phyloP scores from a whole-genome alignment of 306 rosid genomes.

The Vicia sativa region DNA sequence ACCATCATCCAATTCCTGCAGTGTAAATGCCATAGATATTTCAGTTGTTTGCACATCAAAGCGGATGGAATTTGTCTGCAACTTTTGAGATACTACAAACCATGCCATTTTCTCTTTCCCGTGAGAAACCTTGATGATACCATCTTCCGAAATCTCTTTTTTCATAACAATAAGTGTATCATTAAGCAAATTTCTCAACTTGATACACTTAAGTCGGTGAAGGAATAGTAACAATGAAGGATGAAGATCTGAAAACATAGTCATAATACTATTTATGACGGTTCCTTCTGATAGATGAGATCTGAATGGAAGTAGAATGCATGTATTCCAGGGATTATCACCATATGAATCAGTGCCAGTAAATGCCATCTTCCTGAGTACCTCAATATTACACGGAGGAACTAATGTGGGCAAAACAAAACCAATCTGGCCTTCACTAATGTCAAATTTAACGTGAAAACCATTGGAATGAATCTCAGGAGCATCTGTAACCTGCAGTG shows the following conservation, averaged over 20 bases:
- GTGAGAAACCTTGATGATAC: conserved; percentile 74
- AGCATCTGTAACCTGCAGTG: conserved; percentile 85
- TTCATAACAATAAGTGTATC: conserved; percentile 74
- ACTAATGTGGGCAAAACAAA: conserved; percentile 86
- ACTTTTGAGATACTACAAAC: conserved; percentile 80
- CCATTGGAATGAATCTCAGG: conserved; percentile 99
- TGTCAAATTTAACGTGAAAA: conserved; percentile 93
- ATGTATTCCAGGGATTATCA: conserved; percentile 73
- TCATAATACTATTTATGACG: conserved; percentile 57
- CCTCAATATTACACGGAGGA: conserved; percentile 67
- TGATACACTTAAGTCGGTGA: conserved; percentile 88
- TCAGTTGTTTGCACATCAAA: conserved; percentile 74
- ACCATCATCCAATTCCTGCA: conserved; percentile 62
- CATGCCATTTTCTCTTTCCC: conserved; percentile 85
- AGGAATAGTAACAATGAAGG: conserved; percentile 92
- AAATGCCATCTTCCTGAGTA: conserved; percentile 63
- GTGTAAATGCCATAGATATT: conserved; percentile 86
- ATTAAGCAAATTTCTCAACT: conserved; percentile 67
- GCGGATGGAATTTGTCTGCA: conserved; percentile 61
- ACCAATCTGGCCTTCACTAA: conserved; percentile 94
- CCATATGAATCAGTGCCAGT: conserved; percentile 49
- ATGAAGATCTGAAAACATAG: conserved; percentile 92
- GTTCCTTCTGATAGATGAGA: conserved; percentile 62
- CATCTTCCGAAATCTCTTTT: conserved; percentile 77
- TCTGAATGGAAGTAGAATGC: conserved; percentile 90